Base-by-base conservation (phyloP, 306 rosid genomes). In the Cajanus cajan region DNA sequence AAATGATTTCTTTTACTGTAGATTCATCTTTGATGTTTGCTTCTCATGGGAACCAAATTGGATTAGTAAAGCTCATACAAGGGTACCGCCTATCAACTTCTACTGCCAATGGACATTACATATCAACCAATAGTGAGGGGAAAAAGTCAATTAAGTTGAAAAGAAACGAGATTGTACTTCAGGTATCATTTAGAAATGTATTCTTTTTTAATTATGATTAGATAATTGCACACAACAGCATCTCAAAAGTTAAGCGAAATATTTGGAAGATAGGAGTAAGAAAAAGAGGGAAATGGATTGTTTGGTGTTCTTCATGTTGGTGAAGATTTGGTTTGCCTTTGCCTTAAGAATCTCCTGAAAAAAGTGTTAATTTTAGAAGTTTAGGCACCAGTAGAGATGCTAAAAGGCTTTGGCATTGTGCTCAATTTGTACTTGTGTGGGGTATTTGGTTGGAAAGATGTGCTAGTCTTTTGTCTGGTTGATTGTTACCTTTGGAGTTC, bases 21-120 rank as follows among this genome's bases (percentile, higher is more conserved):
- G 98, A 94, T 82, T 94, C 97, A 43, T 90, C 94, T 69, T 85
- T 94, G 88, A 80, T 94, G 89, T 92, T 92, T 86, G 96, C 96
- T 78, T 92, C 96, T 76, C 87, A 90, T 52, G 98, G 98, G 87
- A 89, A 80, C 81, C 97, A 90, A 88, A 90, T 94, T 89, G 94
- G 97, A 80, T 80, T 92, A 87, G 96, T 86, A 31, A 94, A 92
- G 82, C 88, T 94, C 82, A 90, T 90, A 78, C 94, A 92, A 82
- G 98, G 98, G 81, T 92, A 90, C 86, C 88, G 57, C 81, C 84
- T 85, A 54, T 84, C 95, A 65, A 87, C 89, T 85, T 88, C 97
- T 68, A 74, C 82, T 86, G 71, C 90, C 74, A 90, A 83, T 82
- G 93, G 92, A 79, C 89, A 87, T 77, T 84, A 86, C 76, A 48